Percentiles rank a stretch among this genome's conserved stretches.
Conservation (phyloP, 192 early-diverging fungal genomes). For the Dispira simplex region DNA sequence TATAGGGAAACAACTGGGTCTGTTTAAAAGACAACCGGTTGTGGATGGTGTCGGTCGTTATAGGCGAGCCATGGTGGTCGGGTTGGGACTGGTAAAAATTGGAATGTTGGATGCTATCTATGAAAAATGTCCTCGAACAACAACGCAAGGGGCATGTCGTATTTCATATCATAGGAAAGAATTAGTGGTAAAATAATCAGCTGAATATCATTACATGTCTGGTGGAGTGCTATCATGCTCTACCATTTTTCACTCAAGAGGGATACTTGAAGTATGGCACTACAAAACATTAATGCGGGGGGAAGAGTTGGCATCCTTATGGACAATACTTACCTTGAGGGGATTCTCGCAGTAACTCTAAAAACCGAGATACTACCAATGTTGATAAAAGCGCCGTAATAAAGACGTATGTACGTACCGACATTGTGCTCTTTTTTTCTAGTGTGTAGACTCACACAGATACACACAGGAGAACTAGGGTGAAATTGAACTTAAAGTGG, state of each 20-base stretch:
- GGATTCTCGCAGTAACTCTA: constrained; percentile 2
- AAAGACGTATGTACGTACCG: neutral
- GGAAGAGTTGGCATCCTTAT: neutral
- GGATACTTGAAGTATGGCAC: neutral
- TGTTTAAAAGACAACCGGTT: constrained; percentile 10
- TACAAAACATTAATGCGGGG: neutral
- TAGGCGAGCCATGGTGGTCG: neutral
- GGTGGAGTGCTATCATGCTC: neutral
- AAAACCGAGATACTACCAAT: neutral
- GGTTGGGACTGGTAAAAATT: neutral
- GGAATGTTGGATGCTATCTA: neutral
- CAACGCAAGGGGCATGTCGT: neutral
- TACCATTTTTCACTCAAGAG: neutral
- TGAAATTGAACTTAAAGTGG: no score
- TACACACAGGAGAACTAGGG: no score
- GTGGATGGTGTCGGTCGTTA: no score
- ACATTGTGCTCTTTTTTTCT: no score
- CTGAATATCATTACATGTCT: neutral
- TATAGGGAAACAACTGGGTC: constrained; percentile 9
- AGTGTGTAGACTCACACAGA: no score
- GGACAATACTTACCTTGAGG: neutral
- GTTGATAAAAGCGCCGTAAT: neutral
- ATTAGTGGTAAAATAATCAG: neutral
- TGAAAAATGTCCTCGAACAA: neutral
- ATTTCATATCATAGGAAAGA: neutral